These are phyloP conservation scores for Babjeviella inositovora DNA, from an alignment of 805 yeast species.

Conservation along the genomic window DNA sequence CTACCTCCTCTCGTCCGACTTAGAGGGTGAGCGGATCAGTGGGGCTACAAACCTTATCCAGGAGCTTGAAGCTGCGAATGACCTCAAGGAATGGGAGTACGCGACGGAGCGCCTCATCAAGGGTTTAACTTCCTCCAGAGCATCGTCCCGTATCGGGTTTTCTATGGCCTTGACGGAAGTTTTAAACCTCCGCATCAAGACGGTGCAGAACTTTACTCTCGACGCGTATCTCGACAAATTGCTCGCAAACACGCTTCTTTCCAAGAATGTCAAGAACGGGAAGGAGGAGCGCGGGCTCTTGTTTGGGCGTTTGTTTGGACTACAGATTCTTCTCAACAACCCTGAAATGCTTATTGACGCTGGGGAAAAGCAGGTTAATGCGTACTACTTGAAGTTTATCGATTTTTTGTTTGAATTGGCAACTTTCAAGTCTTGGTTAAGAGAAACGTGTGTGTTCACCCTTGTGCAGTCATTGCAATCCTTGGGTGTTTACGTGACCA, in stretches of 20 bases:
- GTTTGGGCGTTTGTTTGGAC: conserved; percentile 77
- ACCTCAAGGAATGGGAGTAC: conserved; percentile 46
- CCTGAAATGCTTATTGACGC: conserved; percentile 20
- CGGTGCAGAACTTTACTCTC: conserved; percentile 12
- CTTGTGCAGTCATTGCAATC: conserved; percentile 34
- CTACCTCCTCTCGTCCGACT: conserved; percentile 63
- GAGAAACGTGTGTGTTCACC: conserved; percentile 69
- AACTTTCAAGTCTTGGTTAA: conserved; percentile 60
- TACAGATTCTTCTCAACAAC: conserved; percentile 53
- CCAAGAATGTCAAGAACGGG: conserved; percentile 40
- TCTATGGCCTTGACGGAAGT: conserved; percentile 77
- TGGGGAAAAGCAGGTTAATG: conserved; percentile 3
- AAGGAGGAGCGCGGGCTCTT: conserved; percentile 66
- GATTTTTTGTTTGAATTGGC: conserved; percentile 40
- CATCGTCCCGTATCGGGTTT: conserved; percentile 75
- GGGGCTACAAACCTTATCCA: conserved; percentile 55
- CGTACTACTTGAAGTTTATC: conserved; percentile 22
- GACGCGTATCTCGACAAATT: conserved; percentile 17
- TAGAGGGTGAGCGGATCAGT: conserved; percentile 51
- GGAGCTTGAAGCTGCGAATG: conserved; percentile 29
- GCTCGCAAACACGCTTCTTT: conserved; percentile 16
- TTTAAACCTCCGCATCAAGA: conserved; percentile 13
- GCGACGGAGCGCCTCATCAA: conserved; percentile 64
- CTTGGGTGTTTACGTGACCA: conserved; percentile 3
- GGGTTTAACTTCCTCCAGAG: conserved; percentile 73